These are phyloP conservation scores for Copromyces sp. DNA, from an alignment of 495 filamentous ascomycete genomes.

Conservation along the genomic window DNA sequence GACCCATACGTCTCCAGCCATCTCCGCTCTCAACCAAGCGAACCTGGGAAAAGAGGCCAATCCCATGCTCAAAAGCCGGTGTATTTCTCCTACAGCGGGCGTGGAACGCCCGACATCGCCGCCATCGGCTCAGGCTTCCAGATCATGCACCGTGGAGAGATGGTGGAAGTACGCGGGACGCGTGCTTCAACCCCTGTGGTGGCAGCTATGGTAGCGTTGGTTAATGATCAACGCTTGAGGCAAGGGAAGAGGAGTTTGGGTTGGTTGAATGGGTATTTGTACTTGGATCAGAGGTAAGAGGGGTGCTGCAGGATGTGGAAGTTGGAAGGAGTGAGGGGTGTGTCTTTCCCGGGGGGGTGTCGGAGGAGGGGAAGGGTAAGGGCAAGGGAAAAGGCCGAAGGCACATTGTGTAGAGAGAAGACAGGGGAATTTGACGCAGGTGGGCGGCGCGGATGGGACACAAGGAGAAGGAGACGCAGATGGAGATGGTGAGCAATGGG, in stretches of 20 bases:
- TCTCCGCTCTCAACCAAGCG: background rate
- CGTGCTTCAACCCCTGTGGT: conserved; percentile 32
- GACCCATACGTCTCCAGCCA: conserved; percentile 36
- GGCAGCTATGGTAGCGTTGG: conserved; percentile 29
- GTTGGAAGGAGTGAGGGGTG: conserved; percentile 26
- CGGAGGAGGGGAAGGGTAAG: background rate
- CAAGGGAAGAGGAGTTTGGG: conserved; percentile 29
- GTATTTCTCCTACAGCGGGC: conserved; percentile 49
- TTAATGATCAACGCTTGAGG: conserved; percentile 30
- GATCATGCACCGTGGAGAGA: conserved; percentile 22
- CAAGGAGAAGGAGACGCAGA: background rate
- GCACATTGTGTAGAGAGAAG: background rate
- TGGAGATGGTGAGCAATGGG: background rate
- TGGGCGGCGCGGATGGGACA: background rate
- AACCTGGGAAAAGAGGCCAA: background rate
- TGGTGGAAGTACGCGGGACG: conserved; percentile 28
- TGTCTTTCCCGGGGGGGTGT: conserved; percentile 15
- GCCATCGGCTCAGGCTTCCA: conserved; percentile 30
- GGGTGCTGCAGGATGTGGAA: conserved; percentile 23
- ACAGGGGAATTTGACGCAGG: background rate
- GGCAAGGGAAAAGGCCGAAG: background rate
- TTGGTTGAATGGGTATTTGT: conserved; percentile 31
- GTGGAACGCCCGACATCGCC: conserved; percentile 63
- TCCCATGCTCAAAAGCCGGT: conserved; percentile 21
- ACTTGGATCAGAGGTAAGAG: conserved; percentile 14